Percentiles rank a stretch among this genome's conserved stretches.
Conservation (phyloP, 192 early-diverging fungal species). For the Dissophora ornata region DNA sequence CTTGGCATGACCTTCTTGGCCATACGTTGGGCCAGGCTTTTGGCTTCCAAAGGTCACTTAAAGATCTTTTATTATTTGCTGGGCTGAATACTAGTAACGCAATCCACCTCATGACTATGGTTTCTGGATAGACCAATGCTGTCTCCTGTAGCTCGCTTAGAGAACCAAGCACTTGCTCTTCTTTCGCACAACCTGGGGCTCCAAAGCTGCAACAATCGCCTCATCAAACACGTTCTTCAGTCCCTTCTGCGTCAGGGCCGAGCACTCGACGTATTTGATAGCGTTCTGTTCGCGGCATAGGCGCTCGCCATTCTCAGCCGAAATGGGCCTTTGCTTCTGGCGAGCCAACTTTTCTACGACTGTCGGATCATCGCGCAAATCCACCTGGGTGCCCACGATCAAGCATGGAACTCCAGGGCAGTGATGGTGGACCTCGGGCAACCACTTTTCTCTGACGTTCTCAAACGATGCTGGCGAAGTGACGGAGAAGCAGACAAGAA, state of each 20-base stretch:
- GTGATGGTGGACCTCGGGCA: slow-evolving; percentile 95
- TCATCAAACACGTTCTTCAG: slow-evolving; percentile 98
- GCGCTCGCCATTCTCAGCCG: slow-evolving; percentile 80
- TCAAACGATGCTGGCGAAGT: slow-evolving; percentile 93
- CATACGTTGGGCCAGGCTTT: too few species aligned
- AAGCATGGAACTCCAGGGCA: slow-evolving; percentile 95
- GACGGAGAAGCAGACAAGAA: slow-evolving; percentile 94
- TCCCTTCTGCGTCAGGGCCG: slow-evolving; percentile 90
- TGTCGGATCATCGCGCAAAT: slow-evolving; percentile 85
- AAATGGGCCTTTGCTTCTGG: slow-evolving; percentile 86
- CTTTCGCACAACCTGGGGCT: slow-evolving; percentile 84
- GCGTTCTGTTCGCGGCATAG: slow-evolving; percentile 85
- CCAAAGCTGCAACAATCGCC: slow-evolving; percentile 98
- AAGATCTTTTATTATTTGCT: too few species aligned
- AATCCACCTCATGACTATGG: too few species aligned
- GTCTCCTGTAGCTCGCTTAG: too few species aligned
- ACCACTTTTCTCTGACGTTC: slow-evolving; percentile 97
- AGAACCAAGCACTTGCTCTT: slow-evolving; percentile 84
- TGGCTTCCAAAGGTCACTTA: too few species aligned
- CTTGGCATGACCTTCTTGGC: too few species aligned
- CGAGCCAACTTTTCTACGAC: slow-evolving; percentile 82
- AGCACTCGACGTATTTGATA: slow-evolving; percentile 95
- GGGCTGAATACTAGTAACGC: too few species aligned
- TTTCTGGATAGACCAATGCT: too few species aligned
- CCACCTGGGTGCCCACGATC: slow-evolving; percentile 91